These are phyloP conservation scores for Isabelozyma pseudorhagii DNA, from an alignment of 805 yeast genomes.

Conservation along the genomic window DNA sequence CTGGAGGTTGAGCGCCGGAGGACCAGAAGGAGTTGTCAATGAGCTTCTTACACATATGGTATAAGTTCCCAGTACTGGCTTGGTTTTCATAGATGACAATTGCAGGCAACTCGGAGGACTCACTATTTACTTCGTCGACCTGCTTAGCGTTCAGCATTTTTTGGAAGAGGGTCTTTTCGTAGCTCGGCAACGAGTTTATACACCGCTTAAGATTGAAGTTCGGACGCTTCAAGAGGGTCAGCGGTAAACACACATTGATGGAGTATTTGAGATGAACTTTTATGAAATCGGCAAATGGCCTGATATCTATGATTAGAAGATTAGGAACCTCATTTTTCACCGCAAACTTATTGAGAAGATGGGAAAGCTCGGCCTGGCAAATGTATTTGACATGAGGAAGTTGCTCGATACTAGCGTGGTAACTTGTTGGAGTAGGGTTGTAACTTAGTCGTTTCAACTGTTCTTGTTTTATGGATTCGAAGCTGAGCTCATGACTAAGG, in stretches of 20 bases:
- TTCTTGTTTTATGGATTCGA: slow-evolving; percentile 15
- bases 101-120: slow-evolving; percentile 28
- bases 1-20: slow-evolving; percentile 21
- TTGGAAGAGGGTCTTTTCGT: slow-evolving; percentile 45
- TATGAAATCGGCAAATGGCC: slow-evolving; percentile 76
- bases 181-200: slow-evolving; percentile 54
- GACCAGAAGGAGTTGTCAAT: slow-evolving; percentile 15
- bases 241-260: slow-evolving; percentile 79
- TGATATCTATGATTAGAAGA: slow-evolving; percentile 62
- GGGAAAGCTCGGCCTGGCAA: neutral
- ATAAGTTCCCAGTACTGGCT: slow-evolving; percentile 36
- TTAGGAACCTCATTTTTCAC: slow-evolving; percentile 1
- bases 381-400: slow-evolving; percentile 12
- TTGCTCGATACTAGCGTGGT: slow-evolving; percentile 11
- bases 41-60: slow-evolving; percentile 49
- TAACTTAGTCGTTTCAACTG: slow-evolving; percentile 20
- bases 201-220: slow-evolving; percentile 66
- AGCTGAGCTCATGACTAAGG: slow-evolving; percentile 9
- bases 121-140: neutral
- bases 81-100: slow-evolving; percentile 50
- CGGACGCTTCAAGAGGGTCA: slow-evolving; percentile 77
- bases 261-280: slow-evolving; percentile 57
- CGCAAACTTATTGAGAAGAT: neutral
- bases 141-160: slow-evolving; percentile 21
- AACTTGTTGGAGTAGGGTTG: slow-evolving; percentile 14